These are phyloP conservation scores for Exophiala sideris DNA, from an alignment of 2,329 filamentous ascomycete genomes.

Conservation along the genomic window DNA sequence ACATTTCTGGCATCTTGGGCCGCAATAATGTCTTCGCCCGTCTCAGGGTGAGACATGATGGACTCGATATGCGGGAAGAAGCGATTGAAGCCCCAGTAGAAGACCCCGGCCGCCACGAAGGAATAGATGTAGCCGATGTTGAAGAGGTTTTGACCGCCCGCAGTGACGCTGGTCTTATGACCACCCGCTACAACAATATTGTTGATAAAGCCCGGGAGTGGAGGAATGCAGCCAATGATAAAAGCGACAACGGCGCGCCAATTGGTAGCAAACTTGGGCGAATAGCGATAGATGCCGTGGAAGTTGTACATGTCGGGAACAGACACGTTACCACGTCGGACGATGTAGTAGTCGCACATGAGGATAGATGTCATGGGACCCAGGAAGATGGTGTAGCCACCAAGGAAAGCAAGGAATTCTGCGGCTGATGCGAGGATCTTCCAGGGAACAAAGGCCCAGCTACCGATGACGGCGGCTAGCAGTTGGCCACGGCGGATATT, in stretches of 20 bases:
- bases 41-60: constrained; percentile 23
- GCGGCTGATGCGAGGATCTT: constrained; percentile 60
- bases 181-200: constrained; percentile 21
- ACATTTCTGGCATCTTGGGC: constrained; percentile 24
- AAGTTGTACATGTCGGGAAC: constrained; percentile 27
- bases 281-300: constrained; percentile 27
- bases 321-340: constrained; percentile 21
- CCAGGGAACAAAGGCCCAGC: constrained; percentile 62
- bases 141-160: constrained; percentile 24
- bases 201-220: constrained; percentile 45
- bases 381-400: constrained; percentile 63
- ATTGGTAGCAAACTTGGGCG: constrained; percentile 38
- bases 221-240: constrained; percentile 23
- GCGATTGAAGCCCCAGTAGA: constrained; percentile 27
- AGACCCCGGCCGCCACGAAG: constrained; percentile 24
- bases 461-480: constrained; percentile 52
- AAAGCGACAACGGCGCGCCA: constrained; percentile 37
- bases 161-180: constrained; percentile 19
- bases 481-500: constrained; percentile 58
- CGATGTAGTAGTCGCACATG: constrained; percentile 32
- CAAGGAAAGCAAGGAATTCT: constrained; percentile 64
- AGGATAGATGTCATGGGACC: constrained; percentile 62
- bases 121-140: constrained; percentile 25
- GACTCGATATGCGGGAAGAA: constrained; percentile 24
- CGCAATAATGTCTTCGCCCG: constrained; percentile 25